Conservation (phyloP, 1,284 basidiomycete genomes). For the Cutaneotrichosporon sp. region DNA sequence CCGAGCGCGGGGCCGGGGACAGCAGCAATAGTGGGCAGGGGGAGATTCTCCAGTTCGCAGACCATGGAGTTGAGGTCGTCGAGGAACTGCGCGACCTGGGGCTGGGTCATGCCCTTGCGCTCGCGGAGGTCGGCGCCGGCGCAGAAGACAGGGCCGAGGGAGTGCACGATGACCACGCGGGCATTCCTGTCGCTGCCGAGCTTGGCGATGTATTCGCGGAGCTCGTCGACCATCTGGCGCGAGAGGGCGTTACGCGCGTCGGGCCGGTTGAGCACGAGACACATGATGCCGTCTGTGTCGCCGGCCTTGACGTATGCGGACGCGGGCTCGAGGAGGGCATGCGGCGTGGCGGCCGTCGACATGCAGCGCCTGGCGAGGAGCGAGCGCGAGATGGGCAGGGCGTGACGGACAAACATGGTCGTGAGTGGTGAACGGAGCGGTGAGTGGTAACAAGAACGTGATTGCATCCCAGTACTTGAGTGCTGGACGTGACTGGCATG, state of each 20-base stretch:
- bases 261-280: slow-evolving; percentile 65
- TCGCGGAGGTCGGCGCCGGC: slow-evolving; percentile 88
- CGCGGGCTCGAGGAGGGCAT: slow-evolving; percentile 31
- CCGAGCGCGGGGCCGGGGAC: slow-evolving; percentile 90
- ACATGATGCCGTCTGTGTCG: slow-evolving; percentile 41
- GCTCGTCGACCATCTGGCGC: slow-evolving; percentile 68
- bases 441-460: too few species aligned
- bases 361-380: slow-evolving; percentile 1
- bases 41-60: slow-evolving; percentile 67
- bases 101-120: slow-evolving; percentile 69
- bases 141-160: slow-evolving; percentile 72
- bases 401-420: slow-evolving; percentile 5
- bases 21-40: slow-evolving; percentile 83
- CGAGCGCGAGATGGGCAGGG: slow-evolving; percentile 6
- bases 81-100: slow-evolving; percentile 74
- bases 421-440: neutral
- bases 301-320: slow-evolving; percentile 3
- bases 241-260: slow-evolving; percentile 87
- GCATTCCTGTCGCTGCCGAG: slow-evolving; percentile 55
- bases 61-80: slow-evolving; percentile 68
- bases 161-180: slow-evolving; percentile 72
- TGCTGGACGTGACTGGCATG: too few species aligned
- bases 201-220: slow-evolving; percentile 63
- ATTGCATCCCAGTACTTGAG: too few species aligned
- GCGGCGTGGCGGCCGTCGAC: slow-evolving; percentile 18